A percentile compares a stretch with the other conserved stretches of the same genome.
phyloP scores from a whole-genome alignment of 371 early-diverging fungal genomes.

The Lichtheimia corymbifera region DNA sequence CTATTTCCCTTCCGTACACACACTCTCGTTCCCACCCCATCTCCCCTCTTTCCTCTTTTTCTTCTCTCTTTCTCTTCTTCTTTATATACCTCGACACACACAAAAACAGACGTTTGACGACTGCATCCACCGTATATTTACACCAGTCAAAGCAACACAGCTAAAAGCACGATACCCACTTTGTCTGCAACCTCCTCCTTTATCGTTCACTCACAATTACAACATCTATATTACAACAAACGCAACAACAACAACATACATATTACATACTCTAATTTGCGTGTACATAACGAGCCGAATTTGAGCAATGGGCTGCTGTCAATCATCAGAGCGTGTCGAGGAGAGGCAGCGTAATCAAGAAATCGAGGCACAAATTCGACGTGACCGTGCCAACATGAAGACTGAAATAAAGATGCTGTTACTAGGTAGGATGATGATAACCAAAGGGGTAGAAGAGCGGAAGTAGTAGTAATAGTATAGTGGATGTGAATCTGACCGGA shows the following conservation, averaged over 20 bases:
- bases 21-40: conserved; percentile 16
- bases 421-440: conserved; percentile 66
- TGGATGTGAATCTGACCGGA: conserved; percentile 4
- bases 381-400: conserved; percentile 71
- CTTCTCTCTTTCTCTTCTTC: conserved; percentile 9
- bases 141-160: neutral
- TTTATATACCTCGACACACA: conserved; percentile 6
- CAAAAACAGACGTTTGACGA: neutral
- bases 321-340: conserved; percentile 80
- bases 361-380: conserved; percentile 83
- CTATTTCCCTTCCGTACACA: conserved; percentile 2
- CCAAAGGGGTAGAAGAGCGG: neutral
- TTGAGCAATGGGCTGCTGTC: conserved; percentile 80
- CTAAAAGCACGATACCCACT: conserved; percentile 3
- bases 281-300: neutral
- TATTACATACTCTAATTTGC: too few relatives aligned
- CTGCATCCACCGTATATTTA: neutral
- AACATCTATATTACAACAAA: conserved; percentile 2
- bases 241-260: neutral
- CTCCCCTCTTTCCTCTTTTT: conserved; percentile 13
- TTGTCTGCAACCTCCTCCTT: neutral
- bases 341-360: conserved; percentile 77
- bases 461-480: neutral
- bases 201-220: neutral
- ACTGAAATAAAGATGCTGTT: conserved; percentile 94